Base-by-base conservation (phyloP, 257 asterid genomes). In the Oldenlandia corymbosa region DNA sequence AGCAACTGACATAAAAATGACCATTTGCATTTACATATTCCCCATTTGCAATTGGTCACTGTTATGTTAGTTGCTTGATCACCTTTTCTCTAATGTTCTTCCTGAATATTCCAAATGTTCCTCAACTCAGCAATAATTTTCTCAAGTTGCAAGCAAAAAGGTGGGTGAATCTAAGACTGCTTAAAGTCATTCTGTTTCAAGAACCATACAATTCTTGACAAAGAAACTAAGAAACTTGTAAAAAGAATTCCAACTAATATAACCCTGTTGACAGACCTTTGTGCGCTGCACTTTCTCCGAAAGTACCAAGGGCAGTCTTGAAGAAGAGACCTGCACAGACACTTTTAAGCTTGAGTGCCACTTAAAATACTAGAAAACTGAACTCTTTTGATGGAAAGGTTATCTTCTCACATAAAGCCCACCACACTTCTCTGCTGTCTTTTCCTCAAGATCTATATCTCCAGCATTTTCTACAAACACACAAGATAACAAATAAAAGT, bases 231-330 rank as follows among this genome's bases (percentile, higher is more conserved):
- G 10, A 73, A 58, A 32, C n/a, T 10, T 32, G 47, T 32, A 39
- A 68, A 34, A 20, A 28, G 48, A 34, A 53, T 58, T 52, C 42
- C 45, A 62, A 48, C 71, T 37, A 8, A 62, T 39, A 57, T 66
- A 58, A 12, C 76, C 47, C 28, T 63, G 64, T 23, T 66, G 39
- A 65, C 73, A 81, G 73, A 88, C 95, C 94, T 91, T 91, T 69
- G 88, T 70, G 65, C 89, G 88, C 61, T 84, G 93, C 64, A 88
- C 93, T 79, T 90, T 91, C 68, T 88, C 96, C 3, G 91, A 70
- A 39, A 88, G 85, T 65, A 91, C 71, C 81, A 91, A 80, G 60
- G 96, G 95, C 82, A 88, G 23, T 78, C 86, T 84, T 58, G 96
- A 76, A 67, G 87, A 75, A 62, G 95, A 81, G 21, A 71, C 83